Percentiles rank a stretch among this genome's conserved stretches.
These are phyloP conservation scores for Globomyces pollinis-pini DNA, from an alignment of 192 early-diverging fungal genomes.

Conservation along the genomic window DNA sequence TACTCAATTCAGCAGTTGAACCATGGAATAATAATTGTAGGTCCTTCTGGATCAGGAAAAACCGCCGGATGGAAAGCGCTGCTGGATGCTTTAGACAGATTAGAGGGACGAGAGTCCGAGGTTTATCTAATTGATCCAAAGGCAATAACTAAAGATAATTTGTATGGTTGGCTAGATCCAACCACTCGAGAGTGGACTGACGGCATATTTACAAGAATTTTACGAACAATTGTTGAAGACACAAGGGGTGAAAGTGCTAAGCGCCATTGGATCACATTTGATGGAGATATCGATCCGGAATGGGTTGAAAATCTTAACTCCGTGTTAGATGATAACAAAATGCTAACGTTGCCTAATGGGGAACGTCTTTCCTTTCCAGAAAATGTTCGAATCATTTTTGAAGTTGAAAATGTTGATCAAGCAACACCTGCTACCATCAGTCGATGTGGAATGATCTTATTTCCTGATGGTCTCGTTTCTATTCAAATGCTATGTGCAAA, in stretches of 20 bases:
- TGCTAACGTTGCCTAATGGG: conserved; percentile 96
- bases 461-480: conserved; percentile 78
- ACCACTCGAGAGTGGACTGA: conserved; percentile 99
- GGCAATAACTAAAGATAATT: conserved; percentile 89
- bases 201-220: conserved; percentile 93
- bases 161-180: conserved; percentile 93
- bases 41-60: conserved; percentile 95
- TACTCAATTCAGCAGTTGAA: conserved; percentile 97
- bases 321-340: conserved; percentile 95
- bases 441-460: conserved; percentile 99
- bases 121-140: conserved; percentile 97
- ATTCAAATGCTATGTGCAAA: conserved; percentile 69
- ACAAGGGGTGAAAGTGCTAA: conserved; percentile 89
- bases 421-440: conserved; percentile 97
- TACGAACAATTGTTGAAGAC: conserved; percentile 97
- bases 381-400: conserved; percentile 98
- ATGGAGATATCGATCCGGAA: conserved; percentile 99
- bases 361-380: conserved; percentile 90
- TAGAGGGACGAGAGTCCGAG: conserved; percentile 86
- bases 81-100: conserved; percentile 75
- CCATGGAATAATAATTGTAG: conserved; percentile 99
- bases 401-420: conserved; percentile 96
- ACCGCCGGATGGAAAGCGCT: conserved; percentile 89
- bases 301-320: conserved; percentile 99
- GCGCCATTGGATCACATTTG: conserved; percentile 99